phyloP scores from a whole-genome alignment of 371 early-diverging fungal species.

The Mortierella sp. region DNA sequence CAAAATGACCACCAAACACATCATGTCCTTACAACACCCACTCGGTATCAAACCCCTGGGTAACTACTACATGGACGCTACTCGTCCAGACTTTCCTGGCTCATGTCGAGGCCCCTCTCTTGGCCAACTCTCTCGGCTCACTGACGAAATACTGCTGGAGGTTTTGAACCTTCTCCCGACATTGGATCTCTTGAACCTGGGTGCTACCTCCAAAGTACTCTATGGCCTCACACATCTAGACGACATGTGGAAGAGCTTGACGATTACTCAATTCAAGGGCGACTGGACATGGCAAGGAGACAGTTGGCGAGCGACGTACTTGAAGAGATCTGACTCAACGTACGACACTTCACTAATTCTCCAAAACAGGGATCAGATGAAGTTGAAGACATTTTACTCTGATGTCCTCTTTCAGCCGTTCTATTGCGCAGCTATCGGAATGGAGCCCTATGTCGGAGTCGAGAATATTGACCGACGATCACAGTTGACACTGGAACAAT shows the following conservation, averaged over 20 bases:
- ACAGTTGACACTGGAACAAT: conserved; percentile 58
- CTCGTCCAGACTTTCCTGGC: conserved; percentile 47
- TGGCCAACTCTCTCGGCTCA: conserved; percentile 59
- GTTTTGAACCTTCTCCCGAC: conserved; percentile 52
- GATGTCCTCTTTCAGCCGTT: conserved; percentile 71
- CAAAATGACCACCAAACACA: conserved; percentile 51
- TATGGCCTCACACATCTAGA: conserved; percentile 65
- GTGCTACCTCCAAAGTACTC: conserved; percentile 57
- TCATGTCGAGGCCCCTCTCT: conserved; percentile 59
- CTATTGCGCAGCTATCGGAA: conserved; percentile 62
- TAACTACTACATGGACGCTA: conserved; percentile 64
- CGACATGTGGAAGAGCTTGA: conserved; percentile 67
- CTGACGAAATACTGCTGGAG: conserved; percentile 64
- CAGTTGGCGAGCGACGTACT: conserved; percentile 66
- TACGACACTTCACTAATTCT: conserved; percentile 33
- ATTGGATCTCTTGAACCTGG: conserved; percentile 56
- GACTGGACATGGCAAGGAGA: conserved; percentile 61
- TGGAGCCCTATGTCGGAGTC: conserved; percentile 61
- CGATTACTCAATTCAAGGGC: conserved; percentile 61
- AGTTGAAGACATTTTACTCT: conserved; percentile 63
- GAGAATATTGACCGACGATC: conserved; percentile 67
- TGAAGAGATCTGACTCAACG: conserved; percentile 36
- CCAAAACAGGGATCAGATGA: conserved; percentile 36
- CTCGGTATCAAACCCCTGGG: conserved; percentile 73
- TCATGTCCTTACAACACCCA: conserved; percentile 61